phyloP scores from a whole-genome alignment of 1,139 yeast species.

The Pichia norvegensis region DNA sequence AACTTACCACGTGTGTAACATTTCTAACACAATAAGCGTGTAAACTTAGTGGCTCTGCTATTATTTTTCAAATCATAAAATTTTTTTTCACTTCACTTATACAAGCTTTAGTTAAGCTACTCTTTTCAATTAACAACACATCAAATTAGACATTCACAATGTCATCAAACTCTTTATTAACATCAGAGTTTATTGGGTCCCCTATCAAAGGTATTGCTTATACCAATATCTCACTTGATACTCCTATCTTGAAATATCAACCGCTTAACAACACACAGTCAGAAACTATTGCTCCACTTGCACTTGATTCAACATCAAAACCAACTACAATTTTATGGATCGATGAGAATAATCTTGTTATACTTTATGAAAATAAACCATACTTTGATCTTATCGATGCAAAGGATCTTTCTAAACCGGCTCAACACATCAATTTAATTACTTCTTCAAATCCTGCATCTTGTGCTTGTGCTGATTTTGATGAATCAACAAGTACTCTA shows the following conservation, averaged over 20 bases:
- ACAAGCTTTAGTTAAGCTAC: too few relatives aligned
- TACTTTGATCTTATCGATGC: constrained; percentile 12
- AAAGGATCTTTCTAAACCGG: constrained; percentile 1
- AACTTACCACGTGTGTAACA: too few relatives aligned
- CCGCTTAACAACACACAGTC: constrained; percentile 24
- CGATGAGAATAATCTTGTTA: constrained; percentile 5
- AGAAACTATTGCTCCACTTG: constrained; percentile 6
- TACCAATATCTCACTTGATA: constrained; percentile 63
- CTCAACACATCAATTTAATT: constrained; percentile 6
- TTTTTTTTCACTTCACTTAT: neutral
- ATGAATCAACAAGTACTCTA: neutral
- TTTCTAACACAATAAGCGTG: too few relatives aligned
- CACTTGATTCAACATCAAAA: constrained; percentile 5
- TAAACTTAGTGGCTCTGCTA: neutral
- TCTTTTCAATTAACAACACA: neutral
- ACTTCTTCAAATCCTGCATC: constrained; percentile 10
- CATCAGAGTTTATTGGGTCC: constrained; percentile 7
- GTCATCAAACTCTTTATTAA: constrained; percentile 7
- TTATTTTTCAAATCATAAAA: neutral
- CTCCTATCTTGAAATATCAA: constrained; percentile 63
- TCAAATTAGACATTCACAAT: neutral
- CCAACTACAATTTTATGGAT: constrained; percentile 11
- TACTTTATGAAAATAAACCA: constrained; percentile 12
- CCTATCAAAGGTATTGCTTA: constrained; percentile 36
- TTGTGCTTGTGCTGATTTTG: constrained; percentile 7